phyloP scores from a whole-genome alignment of 75 land plant species.

The Cupressus sempervirens region DNA sequence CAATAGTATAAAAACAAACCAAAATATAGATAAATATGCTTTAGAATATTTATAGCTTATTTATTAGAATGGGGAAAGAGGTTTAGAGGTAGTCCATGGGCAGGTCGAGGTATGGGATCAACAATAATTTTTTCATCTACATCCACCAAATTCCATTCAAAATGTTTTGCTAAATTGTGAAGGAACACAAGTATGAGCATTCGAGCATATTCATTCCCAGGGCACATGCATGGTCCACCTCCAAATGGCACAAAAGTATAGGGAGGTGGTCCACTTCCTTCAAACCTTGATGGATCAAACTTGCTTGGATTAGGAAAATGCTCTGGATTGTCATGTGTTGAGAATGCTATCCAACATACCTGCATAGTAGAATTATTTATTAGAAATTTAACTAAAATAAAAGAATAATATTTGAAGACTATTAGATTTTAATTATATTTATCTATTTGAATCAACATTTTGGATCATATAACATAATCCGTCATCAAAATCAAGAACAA shows the following conservation, averaged over 20 bases:
- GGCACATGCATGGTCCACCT: constrained; percentile 44
- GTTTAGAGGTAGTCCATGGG: constrained; percentile 32
- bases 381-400: too few species aligned
- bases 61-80: background rate
- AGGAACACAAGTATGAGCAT: constrained; percentile 29
- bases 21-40: too few species aligned
- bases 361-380: background rate
- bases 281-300: constrained; percentile 22
- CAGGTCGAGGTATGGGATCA: too few species aligned
- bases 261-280: constrained; percentile 31
- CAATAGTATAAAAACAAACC: too few species aligned
- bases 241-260: constrained; percentile 49
- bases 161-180: constrained; percentile 30
- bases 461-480: too few species aligned
- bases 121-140: constrained; percentile 17
- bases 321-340: constrained; percentile 28
- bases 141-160: constrained; percentile 20
- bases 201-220: constrained; percentile 40
- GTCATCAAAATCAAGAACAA: too few species aligned
- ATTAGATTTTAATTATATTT: too few species aligned
- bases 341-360: too few species aligned
- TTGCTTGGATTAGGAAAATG: constrained; percentile 31
- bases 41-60: too few species aligned
- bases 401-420: too few species aligned
- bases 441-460: too few species aligned